Evolutionary conservation across 2,329 filamentous ascomycete genomes (phyloP), one percentile per base, ranked within the genome.

Genomic region (Fusarium austroafricanum): DNA sequence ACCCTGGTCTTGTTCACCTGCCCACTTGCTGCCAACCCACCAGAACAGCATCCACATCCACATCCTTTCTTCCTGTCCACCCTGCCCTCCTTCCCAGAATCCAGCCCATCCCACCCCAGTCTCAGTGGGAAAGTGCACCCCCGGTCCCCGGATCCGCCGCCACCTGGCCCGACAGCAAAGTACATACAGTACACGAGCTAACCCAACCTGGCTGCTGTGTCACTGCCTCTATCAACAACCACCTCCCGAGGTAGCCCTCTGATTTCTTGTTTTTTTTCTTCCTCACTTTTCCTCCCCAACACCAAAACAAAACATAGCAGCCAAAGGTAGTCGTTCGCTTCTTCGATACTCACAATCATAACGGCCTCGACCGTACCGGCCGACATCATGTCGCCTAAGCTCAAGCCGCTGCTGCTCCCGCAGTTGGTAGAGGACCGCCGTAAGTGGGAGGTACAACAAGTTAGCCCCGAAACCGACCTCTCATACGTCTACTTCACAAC

Each of bases 351-450:
- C 59, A 31, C 44, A 56, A 66, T 49, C 61, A 60, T 33, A 40
- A 70, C 71, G 70, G 70, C 70, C 38, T 66, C 63, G 68, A 65
- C 71, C 69, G 59, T 70, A 23, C 53, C 55, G 70, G 68, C 70
- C 61, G 71, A 60, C 72, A 71, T 50, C 74, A 85, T 84, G 83
- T 80, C 83, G 69, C 78, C 81, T 66, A 81, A 79, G 72, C 79
- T 88, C 55, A 86, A 84, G 76, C 84, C 85, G 51, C 78, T 87
- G 67, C 75, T 86, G 66, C 79, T 87, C 57, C 85, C 86, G 43
- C 82, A 83, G 78, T 77, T 86, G 70, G 83, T 87, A 31, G 81
- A 86, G 72, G 80, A 84, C 70, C 81, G 83, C 67, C 80, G 79
- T 70, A 82, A 80, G 70, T 65, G 67, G 64, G 75, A 77, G 40